phyloP scores from a whole-genome alignment of 2,329 filamentous ascomycete species.

The Exophiala dermatitidis region DNA sequence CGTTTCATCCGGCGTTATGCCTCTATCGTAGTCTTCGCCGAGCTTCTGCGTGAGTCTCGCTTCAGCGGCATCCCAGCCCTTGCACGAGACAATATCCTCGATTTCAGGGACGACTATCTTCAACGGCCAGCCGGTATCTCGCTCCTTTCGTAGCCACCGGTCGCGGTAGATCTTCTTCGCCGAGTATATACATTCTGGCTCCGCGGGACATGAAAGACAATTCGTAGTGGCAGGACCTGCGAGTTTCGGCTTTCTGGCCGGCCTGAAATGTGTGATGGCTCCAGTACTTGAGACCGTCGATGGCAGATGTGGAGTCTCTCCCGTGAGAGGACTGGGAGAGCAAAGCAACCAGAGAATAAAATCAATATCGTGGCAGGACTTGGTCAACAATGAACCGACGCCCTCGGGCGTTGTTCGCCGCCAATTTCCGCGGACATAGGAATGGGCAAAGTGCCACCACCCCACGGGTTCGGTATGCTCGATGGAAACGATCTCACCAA shows the following conservation, averaged over 20 bases:
- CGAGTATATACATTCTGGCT: slow-evolving; percentile 73
- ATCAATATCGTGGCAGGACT: slow-evolving; percentile 95
- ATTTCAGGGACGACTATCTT: slow-evolving; percentile 89
- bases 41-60: slow-evolving; percentile 45
- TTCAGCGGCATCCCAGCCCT: slow-evolving; percentile 45
- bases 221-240: slow-evolving; percentile 73
- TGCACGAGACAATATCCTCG: slow-evolving; percentile 57
- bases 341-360: slow-evolving; percentile 85
- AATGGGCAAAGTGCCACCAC: slow-evolving; percentile 92
- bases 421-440: slow-evolving; percentile 91
- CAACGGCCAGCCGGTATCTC: slow-evolving; percentile 69
- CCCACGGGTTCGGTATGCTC: slow-evolving; percentile 93
- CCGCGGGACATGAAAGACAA: slow-evolving; percentile 71
- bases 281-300: slow-evolving; percentile 68
- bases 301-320: slow-evolving; percentile 60
- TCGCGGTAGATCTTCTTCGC: slow-evolving; percentile 76
- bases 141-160: slow-evolving; percentile 55
- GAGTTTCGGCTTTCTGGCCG: slow-evolving; percentile 62
- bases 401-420: slow-evolving; percentile 66
- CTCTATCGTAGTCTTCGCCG: slow-evolving; percentile 49
- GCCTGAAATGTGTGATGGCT: slow-evolving; percentile 68
- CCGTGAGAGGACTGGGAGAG: slow-evolving; percentile 52
- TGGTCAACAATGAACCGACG: slow-evolving; percentile 74
- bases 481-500: slow-evolving; percentile 78
- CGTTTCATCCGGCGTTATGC: slow-evolving; percentile 47